Base-by-base conservation (phyloP, 148 eudicot species). In the Rhododendron ovatum region DNA sequence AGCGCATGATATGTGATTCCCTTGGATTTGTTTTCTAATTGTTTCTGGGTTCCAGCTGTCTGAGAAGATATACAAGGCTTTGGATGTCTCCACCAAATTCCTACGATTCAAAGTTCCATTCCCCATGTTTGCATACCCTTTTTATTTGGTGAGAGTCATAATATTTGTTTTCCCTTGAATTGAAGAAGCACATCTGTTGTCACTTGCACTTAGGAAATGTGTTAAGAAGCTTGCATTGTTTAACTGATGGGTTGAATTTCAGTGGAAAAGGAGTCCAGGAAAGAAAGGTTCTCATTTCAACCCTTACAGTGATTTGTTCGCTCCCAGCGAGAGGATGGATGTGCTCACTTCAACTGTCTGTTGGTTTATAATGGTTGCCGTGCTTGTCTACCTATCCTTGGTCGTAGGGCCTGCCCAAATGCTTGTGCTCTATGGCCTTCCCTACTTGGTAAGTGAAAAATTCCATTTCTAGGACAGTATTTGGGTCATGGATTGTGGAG, bases 281-380 rank as follows among this genome's bases (percentile, higher is more conserved):
- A 92, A 92, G 86, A 83, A 41, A 57, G 92, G 94, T 59, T 92
- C 94, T 24, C 94, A 92, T 84, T 92, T 89, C 88, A 88, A 92
- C 82, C 92, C 94, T 18, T 87, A 91, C 45, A 92, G 91, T 45
- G 83, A 82, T 3, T 87, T 92, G 75, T 92, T 92, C 74, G 86
- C 39, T 50, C 91, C 91, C 24, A 87, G 82, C 81, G 94, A 92
- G 84, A 92, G 94, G 86, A 86, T 75, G 33, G 50, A 79, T 51
- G 90, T 90, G 43, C 20, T 87, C 45, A 86, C 90, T 20, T 92
- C 94, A 24, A 91, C 94, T 15, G 33, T 90, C 7, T 92, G 91
- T 86, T 92, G 94, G 94, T 37, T 45, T 28, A 20, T 86, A 24
- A 92, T 92, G 94, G 81, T 89, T 80, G 78, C 69, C 74, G 78